Evolutionary conservation across 352 stramenopile species (phyloP).

Genomic region (Elongisporangium prolatum): DNA sequence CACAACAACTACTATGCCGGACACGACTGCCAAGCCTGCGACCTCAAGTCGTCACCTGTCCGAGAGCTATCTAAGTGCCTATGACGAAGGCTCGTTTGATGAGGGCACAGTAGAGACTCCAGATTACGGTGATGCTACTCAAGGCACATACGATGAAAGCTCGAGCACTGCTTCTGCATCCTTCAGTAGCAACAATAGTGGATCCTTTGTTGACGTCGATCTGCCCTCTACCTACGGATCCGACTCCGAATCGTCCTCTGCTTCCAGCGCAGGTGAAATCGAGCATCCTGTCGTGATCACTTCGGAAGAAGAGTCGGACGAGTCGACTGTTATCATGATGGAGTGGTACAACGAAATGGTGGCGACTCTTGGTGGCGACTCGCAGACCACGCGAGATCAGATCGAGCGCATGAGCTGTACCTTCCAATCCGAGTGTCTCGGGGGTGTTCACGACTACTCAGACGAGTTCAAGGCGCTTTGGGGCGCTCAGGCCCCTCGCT

Average conservation of each 20-base stretch:
- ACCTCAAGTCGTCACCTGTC: neutral
- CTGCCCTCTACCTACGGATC: neutral
- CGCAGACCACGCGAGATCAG: slow-evolving; percentile 28
- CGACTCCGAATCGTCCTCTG: neutral
- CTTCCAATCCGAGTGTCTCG: slow-evolving; percentile 47
- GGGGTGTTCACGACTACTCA: slow-evolving; percentile 33
- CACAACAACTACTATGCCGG: neutral
- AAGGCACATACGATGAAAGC: neutral
- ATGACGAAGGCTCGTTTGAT: neutral
- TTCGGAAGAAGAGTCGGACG: neutral
- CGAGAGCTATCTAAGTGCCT: neutral
- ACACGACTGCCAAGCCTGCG: neutral
- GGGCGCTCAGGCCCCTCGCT: slow-evolving; percentile 28
- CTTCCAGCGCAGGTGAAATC: neutral
- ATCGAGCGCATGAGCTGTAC: slow-evolving; percentile 50
- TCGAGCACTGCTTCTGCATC: neutral
- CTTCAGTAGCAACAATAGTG: neutral
- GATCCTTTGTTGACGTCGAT: neutral
- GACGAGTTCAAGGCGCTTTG: slow-evolving; percentile 39
- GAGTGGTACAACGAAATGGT: slow-evolving; percentile 36
- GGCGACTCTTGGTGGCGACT: slow-evolving; percentile 24
- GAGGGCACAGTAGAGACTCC: neutral
- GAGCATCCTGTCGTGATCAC: neutral
- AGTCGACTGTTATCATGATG: slow-evolving; percentile 21
- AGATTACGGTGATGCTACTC: neutral